These are phyloP conservation scores for Albizia julibrissin DNA, from an alignment of 306 rosid genomes.

Conservation along the genomic window DNA sequence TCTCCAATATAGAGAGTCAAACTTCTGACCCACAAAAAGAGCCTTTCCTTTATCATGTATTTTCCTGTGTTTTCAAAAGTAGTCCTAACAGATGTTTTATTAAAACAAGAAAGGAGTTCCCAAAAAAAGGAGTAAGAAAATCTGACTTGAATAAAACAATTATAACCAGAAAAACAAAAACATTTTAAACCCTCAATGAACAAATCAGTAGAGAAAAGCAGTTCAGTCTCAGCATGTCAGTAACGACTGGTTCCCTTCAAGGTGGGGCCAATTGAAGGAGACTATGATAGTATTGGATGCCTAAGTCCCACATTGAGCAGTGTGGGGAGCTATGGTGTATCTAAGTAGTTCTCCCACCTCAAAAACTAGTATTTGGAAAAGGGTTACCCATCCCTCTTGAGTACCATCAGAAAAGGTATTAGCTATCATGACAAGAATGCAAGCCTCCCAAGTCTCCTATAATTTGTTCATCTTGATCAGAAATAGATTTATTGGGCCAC, in stretches of 20 bases:
- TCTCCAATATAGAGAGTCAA: too few species aligned
- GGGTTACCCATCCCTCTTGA: background rate
- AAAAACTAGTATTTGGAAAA: background rate
- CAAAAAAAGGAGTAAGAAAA: background rate
- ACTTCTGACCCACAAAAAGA: too few species aligned
- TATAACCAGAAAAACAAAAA: background rate
- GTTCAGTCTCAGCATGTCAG: background rate
- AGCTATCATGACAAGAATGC: slow-evolving; percentile 3
- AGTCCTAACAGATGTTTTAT: too few species aligned
- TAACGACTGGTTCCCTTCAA: background rate
- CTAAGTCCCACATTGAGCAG: background rate
- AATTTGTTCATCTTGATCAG: slow-evolving; percentile 5
- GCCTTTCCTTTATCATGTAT: too few species aligned
- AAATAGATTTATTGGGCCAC: background rate
- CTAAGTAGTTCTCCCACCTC: background rate
- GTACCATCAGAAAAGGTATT: too few species aligned
- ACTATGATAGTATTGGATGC: background rate
- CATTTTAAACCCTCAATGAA: background rate
- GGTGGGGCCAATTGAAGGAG: background rate
- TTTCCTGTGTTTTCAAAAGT: too few species aligned
- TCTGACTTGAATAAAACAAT: background rate
- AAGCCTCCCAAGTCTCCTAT: slow-evolving; percentile 12
- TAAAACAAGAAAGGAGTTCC: background rate
- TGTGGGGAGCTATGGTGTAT: background rate
- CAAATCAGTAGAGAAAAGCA: background rate